These are phyloP conservation scores for Rhizopogon rudus DNA, from an alignment of 768 basidiomycete species.

Conservation along the genomic window DNA sequence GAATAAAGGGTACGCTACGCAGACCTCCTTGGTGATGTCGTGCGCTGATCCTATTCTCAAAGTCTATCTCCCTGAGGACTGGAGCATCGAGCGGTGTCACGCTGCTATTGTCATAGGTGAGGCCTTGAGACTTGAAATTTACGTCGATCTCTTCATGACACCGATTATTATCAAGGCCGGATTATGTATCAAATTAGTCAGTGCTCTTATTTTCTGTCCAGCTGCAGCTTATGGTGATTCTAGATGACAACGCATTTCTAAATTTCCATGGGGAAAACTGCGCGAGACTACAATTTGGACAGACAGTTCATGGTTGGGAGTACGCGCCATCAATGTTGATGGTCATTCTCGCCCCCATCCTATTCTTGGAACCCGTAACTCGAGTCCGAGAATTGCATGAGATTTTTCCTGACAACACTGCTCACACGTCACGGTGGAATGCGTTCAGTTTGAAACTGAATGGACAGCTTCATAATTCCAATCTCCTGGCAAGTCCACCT, in stretches of 20 bases:
- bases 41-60: neutral
- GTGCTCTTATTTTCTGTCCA: neutral
- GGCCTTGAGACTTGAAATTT: neutral
- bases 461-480: conserved; percentile 47
- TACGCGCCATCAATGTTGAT: conserved; percentile 33
- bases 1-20: conserved; percentile 16
- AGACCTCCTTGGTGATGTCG: neutral
- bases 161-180: conserved; percentile 18
- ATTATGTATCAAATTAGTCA: conserved; percentile 26
- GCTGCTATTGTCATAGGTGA: conserved; percentile 18
- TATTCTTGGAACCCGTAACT: conserved; percentile 47
- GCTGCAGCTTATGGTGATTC: neutral
- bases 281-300: conserved; percentile 34
- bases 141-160: neutral
- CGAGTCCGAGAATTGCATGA: conserved; percentile 40
- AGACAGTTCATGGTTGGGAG: conserved; percentile 25
- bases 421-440: conserved; percentile 38
- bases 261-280: conserved; percentile 40
- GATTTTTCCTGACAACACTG: conserved; percentile 44
- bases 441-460: conserved; percentile 39
- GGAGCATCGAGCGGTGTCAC: conserved; percentile 9
- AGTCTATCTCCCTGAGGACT: neutral
- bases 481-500: conserved; percentile 41
- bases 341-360: conserved; percentile 31
- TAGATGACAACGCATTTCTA: conserved; percentile 31